Evolutionary conservation across 495 filamentous ascomycete species (phyloP).

Genomic region (Penicillium steckii): DNA sequence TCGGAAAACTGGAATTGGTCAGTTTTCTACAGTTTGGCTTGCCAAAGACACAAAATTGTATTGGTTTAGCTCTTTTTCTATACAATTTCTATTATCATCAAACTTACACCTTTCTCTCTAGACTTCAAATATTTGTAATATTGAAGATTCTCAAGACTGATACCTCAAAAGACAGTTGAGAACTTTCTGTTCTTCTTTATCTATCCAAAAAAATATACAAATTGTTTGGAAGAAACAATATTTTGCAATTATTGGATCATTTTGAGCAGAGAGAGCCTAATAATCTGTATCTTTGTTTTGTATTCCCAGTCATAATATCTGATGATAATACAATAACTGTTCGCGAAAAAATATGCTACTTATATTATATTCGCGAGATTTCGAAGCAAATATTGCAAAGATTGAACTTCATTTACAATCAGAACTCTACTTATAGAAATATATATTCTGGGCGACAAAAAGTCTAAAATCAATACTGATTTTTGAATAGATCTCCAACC

Average conservation of each 20-base stretch:
- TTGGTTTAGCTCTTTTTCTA: background rate
- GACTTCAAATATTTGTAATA: slow-evolving; percentile 22
- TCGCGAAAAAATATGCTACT: background rate
- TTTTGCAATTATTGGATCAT: slow-evolving; percentile 39
- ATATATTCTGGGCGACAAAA: background rate
- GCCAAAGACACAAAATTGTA: slow-evolving; percentile 33
- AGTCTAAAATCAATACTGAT: background rate
- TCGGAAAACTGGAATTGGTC: slow-evolving; percentile 54
- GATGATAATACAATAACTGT: slow-evolving; percentile 18
- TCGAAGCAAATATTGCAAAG: slow-evolving; percentile 5
- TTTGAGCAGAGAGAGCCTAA: slow-evolving; percentile 48
- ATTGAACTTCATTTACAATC: slow-evolving; percentile 5
- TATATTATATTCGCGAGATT: slow-evolving; percentile 5
- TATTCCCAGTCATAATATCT: slow-evolving; percentile 32
- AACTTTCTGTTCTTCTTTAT: slow-evolving; percentile 19
- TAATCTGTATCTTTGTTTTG: slow-evolving; percentile 47
- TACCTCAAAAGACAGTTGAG: slow-evolving; percentile 13
- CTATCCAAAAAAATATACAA: slow-evolving; percentile 2
- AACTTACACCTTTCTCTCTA: slow-evolving; percentile 6
- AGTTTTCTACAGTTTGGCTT: slow-evolving; percentile 53
- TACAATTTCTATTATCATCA: background rate
- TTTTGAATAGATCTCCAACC: slow-evolving; percentile 10
- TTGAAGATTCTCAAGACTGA: slow-evolving; percentile 38
- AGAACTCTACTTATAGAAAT: slow-evolving; percentile 5
- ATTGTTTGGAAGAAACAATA: slow-evolving; percentile 30